phyloP scores from a whole-genome alignment of 106 monocot species.

The Dioscorea zingiberensis region DNA sequence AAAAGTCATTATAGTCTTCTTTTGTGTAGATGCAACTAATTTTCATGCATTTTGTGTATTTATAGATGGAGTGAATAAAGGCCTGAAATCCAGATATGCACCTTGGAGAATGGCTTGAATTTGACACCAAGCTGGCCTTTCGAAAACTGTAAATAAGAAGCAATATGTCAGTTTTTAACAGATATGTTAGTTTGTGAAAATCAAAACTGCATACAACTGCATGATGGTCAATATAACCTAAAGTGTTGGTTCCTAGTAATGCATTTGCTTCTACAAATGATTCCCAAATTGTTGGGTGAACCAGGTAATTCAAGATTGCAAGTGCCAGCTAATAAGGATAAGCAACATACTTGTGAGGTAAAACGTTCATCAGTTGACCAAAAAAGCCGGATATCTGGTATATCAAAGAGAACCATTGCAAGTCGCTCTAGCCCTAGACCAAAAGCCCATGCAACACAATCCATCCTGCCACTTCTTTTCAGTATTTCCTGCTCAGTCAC shows the following conservation, averaged over 20 bases:
- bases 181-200: not conserved
- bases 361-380: constrained; percentile 92
- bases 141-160: constrained; percentile 56
- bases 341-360: constrained; percentile 68
- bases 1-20: too few relatives aligned
- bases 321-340: not conserved
- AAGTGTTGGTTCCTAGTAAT: too few relatives aligned
- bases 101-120: constrained; percentile 98
- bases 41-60: too few relatives aligned
- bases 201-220: not conserved
- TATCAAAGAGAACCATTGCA: constrained; percentile 99
- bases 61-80: too few relatives aligned
- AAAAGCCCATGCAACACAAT: constrained; percentile 97
- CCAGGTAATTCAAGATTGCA: too few relatives aligned
- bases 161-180: constrained; percentile 2
- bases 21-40: too few relatives aligned
- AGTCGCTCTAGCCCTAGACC: constrained; percentile 91
- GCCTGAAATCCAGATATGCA: constrained; percentile 8
- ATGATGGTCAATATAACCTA: not conserved
- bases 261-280: too few relatives aligned
- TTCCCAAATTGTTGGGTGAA: too few relatives aligned
- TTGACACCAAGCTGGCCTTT: constrained; percentile 84
- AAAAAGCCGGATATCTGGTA: constrained; percentile 92
- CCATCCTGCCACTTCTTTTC: constrained; percentile 57
- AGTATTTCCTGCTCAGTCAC: constrained; percentile 93